These are phyloP conservation scores for Dothideomycetidae sp. DNA, from an alignment of 2,329 filamentous ascomycete genomes.

Conservation along the genomic window DNA sequence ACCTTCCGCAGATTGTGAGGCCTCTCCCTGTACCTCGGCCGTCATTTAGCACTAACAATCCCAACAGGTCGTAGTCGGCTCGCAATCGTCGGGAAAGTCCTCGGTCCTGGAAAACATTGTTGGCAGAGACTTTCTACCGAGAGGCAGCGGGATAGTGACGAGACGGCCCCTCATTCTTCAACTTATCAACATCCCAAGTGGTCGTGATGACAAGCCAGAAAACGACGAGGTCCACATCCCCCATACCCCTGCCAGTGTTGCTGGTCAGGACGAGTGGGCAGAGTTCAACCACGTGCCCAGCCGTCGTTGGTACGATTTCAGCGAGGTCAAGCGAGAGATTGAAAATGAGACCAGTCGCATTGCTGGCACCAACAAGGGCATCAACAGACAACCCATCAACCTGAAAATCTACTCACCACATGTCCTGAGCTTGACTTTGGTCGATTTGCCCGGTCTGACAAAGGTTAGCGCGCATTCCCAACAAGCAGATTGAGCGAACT, in stretches of 20 bases:
- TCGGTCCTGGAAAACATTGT: slow-evolving; percentile 98
- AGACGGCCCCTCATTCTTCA: slow-evolving; percentile 88
- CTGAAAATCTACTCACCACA: slow-evolving; percentile 96
- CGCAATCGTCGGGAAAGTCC: slow-evolving; percentile 95
- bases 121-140: slow-evolving; percentile 88
- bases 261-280: slow-evolving; percentile 61
- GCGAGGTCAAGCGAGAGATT: slow-evolving; percentile 87
- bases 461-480: slow-evolving; percentile 46
- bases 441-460: slow-evolving; percentile 88
- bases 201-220: slow-evolving; percentile 53
- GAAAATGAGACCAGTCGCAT: slow-evolving; percentile 93
- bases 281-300: slow-evolving; percentile 94
- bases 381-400: slow-evolving; percentile 94
- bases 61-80: slow-evolving; percentile 83
- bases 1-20: slow-evolving; percentile 91
- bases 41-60: slow-evolving; percentile 13
- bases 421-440: slow-evolving; percentile 88
- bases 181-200: slow-evolving; percentile 84
- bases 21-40: slow-evolving; percentile 1
- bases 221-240: slow-evolving; percentile 52
- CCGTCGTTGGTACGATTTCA: slow-evolving; percentile 79
- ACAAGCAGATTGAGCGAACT: slow-evolving; percentile 6
- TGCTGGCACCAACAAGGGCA: slow-evolving; percentile 93
- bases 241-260: slow-evolving; percentile 63
- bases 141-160: slow-evolving; percentile 93